Conservation (phyloP, 352 stramenopile species). For the Globisporangium apiculatum region DNA sequence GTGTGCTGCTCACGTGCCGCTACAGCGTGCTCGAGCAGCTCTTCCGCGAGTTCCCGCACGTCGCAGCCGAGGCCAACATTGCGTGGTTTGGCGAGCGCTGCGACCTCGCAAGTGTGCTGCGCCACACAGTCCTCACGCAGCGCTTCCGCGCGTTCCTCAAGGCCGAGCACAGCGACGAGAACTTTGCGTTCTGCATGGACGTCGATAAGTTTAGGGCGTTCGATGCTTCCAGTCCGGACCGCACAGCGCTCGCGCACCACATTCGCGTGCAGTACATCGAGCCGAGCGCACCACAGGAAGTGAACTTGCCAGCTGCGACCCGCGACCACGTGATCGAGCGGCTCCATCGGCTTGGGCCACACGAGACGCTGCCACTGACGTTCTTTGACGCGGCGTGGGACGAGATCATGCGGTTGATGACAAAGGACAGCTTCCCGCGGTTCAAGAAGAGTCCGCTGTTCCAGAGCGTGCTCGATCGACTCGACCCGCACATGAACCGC, state of each 20-base stretch:
- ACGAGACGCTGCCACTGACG: conserved; percentile 18
- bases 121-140: conserved; percentile 46
- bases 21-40: conserved; percentile 38
- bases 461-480: conserved; percentile 47
- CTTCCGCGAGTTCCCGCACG: conserved; percentile 48
- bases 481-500: conserved; percentile 55
- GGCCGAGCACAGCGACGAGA: conserved; percentile 74
- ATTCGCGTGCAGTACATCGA: conserved; percentile 60
- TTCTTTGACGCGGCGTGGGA: conserved; percentile 59
- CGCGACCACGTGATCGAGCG: conserved; percentile 33
- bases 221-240: conserved; percentile 13
- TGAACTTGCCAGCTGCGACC: conserved; percentile 63
- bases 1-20: conserved; percentile 46
- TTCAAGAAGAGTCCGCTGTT: conserved; percentile 76
- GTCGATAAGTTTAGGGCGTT: conserved; percentile 44
- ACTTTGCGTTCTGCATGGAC: conserved; percentile 68
- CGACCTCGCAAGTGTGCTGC: conserved; percentile 54
- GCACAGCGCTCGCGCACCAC: conserved; percentile 23
- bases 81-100: conserved; percentile 67
- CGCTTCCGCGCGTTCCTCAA: conserved; percentile 61
- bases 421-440: conserved; percentile 69
- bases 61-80: conserved; percentile 60
- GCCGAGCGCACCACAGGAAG: conserved; percentile 46
- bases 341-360: conserved; percentile 18
- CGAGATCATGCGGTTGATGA: conserved; percentile 80